phyloP scores from a whole-genome alignment of 495 filamentous ascomycete genomes.

The Podospora anserina region DNA sequence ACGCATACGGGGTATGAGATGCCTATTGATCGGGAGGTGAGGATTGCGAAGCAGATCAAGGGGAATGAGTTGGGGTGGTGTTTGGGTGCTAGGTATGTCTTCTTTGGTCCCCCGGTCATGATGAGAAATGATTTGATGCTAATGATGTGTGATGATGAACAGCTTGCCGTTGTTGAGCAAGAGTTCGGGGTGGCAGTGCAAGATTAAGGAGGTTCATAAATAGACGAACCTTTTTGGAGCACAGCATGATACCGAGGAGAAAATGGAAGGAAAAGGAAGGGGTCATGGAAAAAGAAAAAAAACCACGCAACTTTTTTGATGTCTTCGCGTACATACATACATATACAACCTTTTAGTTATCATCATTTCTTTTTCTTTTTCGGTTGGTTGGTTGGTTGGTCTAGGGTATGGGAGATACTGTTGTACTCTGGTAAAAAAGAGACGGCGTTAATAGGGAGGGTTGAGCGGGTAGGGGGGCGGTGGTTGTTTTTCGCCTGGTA shows the following conservation, averaged over 20 bases:
- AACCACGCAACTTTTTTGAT: neutral
- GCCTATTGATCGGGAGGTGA: slow-evolving; percentile 91
- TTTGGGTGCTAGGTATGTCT: slow-evolving; percentile 82
- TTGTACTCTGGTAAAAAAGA: neutral
- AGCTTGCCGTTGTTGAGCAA: slow-evolving; percentile 47
- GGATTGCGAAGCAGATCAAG: slow-evolving; percentile 98
- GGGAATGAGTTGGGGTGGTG: slow-evolving; percentile 97
- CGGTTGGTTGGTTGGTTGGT: neutral
- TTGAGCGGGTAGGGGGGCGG: neutral
- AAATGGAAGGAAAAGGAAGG: neutral
- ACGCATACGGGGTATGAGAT: slow-evolving; percentile 97
- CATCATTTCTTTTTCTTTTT: neutral
- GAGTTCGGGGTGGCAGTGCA: slow-evolving; percentile 50
- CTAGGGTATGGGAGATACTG: neutral
- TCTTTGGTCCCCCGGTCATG: neutral
- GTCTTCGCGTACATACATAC: neutral
- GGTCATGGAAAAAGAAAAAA: neutral
- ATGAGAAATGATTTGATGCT: slow-evolving; percentile 29
- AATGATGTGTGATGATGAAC: slow-evolving; percentile 26
- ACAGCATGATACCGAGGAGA: neutral
- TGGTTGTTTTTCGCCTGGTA: neutral
- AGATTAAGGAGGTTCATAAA: slow-evolving; percentile 44
- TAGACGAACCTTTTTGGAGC: neutral
- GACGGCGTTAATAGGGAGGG: neutral
- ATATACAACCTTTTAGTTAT: neutral